Base-by-base conservation (phyloP, 495 filamentous ascomycete species). In the Jackrogersella minutella region DNA sequence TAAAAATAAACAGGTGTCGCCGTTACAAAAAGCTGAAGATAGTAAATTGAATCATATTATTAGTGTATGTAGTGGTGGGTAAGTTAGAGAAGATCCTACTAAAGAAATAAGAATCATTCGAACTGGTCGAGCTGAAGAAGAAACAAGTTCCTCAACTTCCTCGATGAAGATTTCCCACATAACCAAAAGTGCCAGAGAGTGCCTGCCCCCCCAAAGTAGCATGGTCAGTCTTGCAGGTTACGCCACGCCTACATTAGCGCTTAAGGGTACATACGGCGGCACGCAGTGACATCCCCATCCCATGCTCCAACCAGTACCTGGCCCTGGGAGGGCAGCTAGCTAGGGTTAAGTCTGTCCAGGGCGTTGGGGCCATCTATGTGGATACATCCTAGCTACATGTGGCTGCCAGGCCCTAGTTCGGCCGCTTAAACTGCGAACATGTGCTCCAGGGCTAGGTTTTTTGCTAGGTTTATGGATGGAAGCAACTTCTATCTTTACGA, bases 391-490 rank as follows among this genome's bases (percentile, higher is more conserved):
- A 68, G 53, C 59, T 64, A 44, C 17, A 63, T 63, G 54, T 68
- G 56, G 66, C 22, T 60, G 55, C 41, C 30, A 53, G 34, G 43
- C 55, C 49, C 66, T 64, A 69, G 66, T 50, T 37, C 47, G 13
- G 41, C 49, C 60, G 66, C 55, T 60, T 64, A 43, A 34, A 31
- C 60, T 56, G 56, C 60, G 59, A 69, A 61, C 60, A 33, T 39
- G 39, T 54, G 54, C 59, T 52, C n/a, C n/a, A n/a, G 34, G 46
- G 41, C 19, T 47, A 37, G 16, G n/a, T 10, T 7, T 19, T 10
- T 31, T 52, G 31, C 63, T 26, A 56, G 64, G 50, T 30, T 34
- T 47, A 54, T 47, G 46, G 58, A 43, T 58, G 11, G 53, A 55
- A 68, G 49, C 46, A 31, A 47, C 19, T 51, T 37, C 41, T 57